phyloP scores from a whole-genome alignment of 257 asterid species.

The Echites panduratus region DNA sequence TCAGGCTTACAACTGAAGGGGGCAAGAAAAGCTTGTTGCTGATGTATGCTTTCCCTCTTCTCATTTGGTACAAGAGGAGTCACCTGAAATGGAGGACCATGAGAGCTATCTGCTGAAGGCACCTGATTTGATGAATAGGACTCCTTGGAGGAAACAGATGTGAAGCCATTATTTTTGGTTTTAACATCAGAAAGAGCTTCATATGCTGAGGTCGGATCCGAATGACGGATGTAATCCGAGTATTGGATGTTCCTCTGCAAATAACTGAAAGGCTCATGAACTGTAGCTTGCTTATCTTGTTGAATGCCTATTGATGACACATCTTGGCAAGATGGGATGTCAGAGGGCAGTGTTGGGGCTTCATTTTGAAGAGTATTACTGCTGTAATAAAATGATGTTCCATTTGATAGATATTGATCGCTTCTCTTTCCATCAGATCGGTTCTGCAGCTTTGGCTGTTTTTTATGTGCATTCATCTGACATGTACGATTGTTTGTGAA shows the following conservation, averaged over 20 bases:
- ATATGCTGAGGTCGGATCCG: constrained; percentile 35
- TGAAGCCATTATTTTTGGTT: constrained; percentile 38
- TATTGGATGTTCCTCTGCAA: constrained; percentile 32
- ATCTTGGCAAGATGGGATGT: constrained; percentile 31
- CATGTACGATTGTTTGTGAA: constrained; percentile 10
- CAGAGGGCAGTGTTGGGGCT: constrained; percentile 30
- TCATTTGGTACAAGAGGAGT: constrained; percentile 28
- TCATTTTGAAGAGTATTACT: constrained; percentile 33
- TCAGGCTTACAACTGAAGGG: constrained; percentile 15
- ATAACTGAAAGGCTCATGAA: constrained; percentile 37
- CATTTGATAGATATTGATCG: constrained; percentile 29
- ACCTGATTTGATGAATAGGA: constrained; percentile 41
- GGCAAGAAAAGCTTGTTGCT: constrained; percentile 21
- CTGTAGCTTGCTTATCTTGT: constrained; percentile 26
- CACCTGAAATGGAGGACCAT: constrained; percentile 28
- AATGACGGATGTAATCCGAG: constrained; percentile 39
- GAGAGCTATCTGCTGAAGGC: constrained; percentile 29
- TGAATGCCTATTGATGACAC: constrained; percentile 28
- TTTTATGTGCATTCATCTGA: constrained; percentile 43
- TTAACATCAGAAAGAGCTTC: constrained; percentile 38
- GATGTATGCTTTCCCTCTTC: constrained; percentile 26
- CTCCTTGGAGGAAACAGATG: constrained; percentile 44
- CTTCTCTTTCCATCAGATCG: constrained; percentile 37
- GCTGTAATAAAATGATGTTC: constrained; percentile 26
- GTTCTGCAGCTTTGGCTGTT: constrained; percentile 41